Conservation (phyloP, 371 early-diverging fungal genomes). For the Lichtheimia hyalospora region DNA sequence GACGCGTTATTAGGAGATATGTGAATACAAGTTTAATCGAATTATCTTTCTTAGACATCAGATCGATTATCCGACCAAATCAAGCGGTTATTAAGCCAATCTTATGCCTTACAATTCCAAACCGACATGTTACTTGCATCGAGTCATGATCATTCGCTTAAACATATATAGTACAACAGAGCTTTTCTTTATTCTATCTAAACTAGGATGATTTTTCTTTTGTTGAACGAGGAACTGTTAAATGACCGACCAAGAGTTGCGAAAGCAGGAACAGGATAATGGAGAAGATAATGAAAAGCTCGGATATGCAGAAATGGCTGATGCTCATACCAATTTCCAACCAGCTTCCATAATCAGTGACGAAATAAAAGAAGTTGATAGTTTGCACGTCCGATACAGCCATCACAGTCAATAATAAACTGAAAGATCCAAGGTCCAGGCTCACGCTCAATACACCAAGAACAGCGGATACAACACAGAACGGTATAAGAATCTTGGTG, state of each 20-base stretch:
- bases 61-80: constrained; percentile 28
- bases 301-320: constrained; percentile 84
- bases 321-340: constrained; percentile 97
- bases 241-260: constrained; percentile 58
- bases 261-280: constrained; percentile 69
- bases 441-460: constrained; percentile 74
- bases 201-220: constrained; percentile 3
- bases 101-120: constrained; percentile 46
- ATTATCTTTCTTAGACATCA: constrained; percentile 19
- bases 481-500: constrained; percentile 89
- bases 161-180: not conserved
- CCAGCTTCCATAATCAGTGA: constrained; percentile 92
- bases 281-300: constrained; percentile 81
- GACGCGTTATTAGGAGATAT: not conserved
- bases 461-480: constrained; percentile 83
- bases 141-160: constrained; percentile 24
- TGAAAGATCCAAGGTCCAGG: constrained; percentile 79
- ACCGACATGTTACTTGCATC: constrained; percentile 38
- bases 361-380: constrained; percentile 93
- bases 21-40: not conserved
- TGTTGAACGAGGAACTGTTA: constrained; percentile 9
- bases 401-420: constrained; percentile 80
- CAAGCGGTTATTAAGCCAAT: constrained; percentile 35
- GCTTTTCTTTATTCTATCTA: not conserved
- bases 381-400: constrained; percentile 92